Conservation (phyloP, 129 eudicot species). For the Dittrichia graveolens region DNA sequence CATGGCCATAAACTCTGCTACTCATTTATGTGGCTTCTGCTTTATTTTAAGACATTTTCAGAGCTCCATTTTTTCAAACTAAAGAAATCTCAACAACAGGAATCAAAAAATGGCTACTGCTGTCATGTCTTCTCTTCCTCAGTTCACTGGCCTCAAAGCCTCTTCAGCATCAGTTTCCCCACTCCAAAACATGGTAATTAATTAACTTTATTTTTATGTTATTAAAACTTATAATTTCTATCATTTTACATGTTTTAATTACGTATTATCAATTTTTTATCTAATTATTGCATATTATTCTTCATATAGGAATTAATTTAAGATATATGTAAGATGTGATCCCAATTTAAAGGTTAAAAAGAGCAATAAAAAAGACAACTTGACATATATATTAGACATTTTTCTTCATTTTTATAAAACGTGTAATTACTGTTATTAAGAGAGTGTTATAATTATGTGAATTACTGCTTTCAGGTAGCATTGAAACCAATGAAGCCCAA, state of each 20-base stretch:
- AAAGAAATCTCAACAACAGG: slow-evolving; percentile 1
- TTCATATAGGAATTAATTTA: too few relatives aligned
- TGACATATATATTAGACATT: too few relatives aligned
- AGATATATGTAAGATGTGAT: too few relatives aligned
- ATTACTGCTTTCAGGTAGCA: slow-evolving; percentile 40
- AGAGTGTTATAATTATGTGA: not conserved
- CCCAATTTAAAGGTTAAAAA: too few relatives aligned
- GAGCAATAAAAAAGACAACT: too few relatives aligned
- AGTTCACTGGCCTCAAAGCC: slow-evolving; percentile 68
- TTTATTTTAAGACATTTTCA: slow-evolving; percentile 22
- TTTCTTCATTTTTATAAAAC: too few relatives aligned
- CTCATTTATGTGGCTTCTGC: slow-evolving; percentile 58
- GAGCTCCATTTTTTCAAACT: slow-evolving; percentile 19
- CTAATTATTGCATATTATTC: not conserved
- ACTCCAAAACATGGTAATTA: slow-evolving; percentile 47
- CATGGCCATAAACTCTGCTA: slow-evolving; percentile 33
- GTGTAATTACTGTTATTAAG: not conserved
- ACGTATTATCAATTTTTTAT: too few relatives aligned
- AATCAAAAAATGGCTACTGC: slow-evolving; percentile 61
- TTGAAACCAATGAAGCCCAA: slow-evolving; percentile 56
- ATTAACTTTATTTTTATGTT: not conserved
- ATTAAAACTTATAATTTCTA: not conserved
- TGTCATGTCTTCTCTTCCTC: slow-evolving; percentile 73
- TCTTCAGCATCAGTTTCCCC: slow-evolving; percentile 49
- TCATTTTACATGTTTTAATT: not conserved